Conservation (phyloP, 2,329 filamentous ascomycete genomes). For the Chlorencoelia australis region DNA sequence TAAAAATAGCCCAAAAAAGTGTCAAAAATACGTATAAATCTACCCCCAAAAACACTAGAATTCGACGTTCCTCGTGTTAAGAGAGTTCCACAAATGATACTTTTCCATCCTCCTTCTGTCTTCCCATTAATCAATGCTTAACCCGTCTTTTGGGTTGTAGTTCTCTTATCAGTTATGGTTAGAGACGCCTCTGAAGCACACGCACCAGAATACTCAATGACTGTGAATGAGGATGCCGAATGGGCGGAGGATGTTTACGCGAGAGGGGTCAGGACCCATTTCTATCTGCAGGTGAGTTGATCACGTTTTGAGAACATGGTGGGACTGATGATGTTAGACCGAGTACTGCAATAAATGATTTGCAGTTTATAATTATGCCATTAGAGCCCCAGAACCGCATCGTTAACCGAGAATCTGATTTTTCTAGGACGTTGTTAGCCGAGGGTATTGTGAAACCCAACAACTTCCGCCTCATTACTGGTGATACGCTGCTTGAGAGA, state of each 20-base stretch:
- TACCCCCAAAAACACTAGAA: no score
- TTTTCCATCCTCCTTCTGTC: no score
- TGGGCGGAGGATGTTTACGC: slow-evolving; percentile 44
- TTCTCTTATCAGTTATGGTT: slow-evolving; percentile 51
- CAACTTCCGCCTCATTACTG: slow-evolving; percentile 32
- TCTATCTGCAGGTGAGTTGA: slow-evolving; percentile 37
- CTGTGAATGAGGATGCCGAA: slow-evolving; percentile 31
- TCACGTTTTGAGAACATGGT: background rate
- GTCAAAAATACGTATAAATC: no score
- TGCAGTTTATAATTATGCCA: slow-evolving; percentile 21
- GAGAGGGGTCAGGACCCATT: slow-evolving; percentile 45
- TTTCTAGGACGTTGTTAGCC: slow-evolving; percentile 27
- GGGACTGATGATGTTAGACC: slow-evolving; percentile 33
- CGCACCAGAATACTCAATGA: slow-evolving; percentile 42
- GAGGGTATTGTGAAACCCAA: slow-evolving; percentile 33
- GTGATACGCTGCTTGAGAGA: slow-evolving; percentile 26
- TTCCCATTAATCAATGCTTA: no score
- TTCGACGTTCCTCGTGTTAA: no score
- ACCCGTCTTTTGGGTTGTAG: no score
- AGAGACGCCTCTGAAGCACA: slow-evolving; percentile 38
- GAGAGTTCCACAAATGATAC: no score
- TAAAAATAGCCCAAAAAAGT: slow-evolving; percentile 38
- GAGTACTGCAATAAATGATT: slow-evolving; percentile 36
- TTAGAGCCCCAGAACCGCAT: no score
- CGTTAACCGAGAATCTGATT: no score